These are phyloP conservation scores for Cryptosporidium ubiquitum DNA, from an alignment of 169 alveolate species.

Conservation along the genomic window DNA sequence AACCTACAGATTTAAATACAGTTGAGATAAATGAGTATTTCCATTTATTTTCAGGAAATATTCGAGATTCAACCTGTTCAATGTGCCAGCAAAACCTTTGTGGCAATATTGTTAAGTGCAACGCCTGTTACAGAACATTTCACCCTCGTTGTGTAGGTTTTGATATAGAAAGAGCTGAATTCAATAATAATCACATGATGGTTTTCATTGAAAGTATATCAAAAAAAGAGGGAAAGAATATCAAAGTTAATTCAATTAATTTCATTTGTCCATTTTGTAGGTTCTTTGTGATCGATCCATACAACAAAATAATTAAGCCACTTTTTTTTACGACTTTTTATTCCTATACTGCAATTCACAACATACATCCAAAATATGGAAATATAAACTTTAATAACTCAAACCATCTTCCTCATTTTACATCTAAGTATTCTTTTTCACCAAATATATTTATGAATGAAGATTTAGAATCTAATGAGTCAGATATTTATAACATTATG, in stretches of 20 bases:
- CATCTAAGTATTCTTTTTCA: conserved; percentile 40
- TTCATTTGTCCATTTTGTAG: conserved; percentile 71
- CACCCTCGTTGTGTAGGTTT: conserved; percentile 60
- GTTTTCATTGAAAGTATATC: conserved; percentile 24
- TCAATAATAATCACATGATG: conserved; percentile 66
- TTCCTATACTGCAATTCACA: conserved; percentile 70
- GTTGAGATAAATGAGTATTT: not conserved
- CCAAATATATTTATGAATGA: conserved; percentile 15
- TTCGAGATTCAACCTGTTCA: not conserved
- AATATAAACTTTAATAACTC: conserved; percentile 35
- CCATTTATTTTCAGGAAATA: not conserved
- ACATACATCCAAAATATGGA: conserved; percentile 73
- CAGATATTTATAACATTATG: not conserved
- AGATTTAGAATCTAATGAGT: not conserved
- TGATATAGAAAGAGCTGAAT: conserved; percentile 38
- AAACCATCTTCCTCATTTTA: conserved; percentile 61
- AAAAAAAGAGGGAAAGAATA: conserved; percentile 13
- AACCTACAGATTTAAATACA: not conserved
- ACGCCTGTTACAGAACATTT: conserved; percentile 23
- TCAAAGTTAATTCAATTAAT: conserved; percentile 11
- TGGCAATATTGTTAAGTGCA: not conserved
- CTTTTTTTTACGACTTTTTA: conserved; percentile 66
- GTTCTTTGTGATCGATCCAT: conserved; percentile 55
- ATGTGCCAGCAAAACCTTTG: conserved; percentile 32
- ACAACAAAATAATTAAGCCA: conserved; percentile 30